A percentile compares a stretch with the other conserved stretches of the same genome.
Conservation (phyloP, 2,329 filamentous ascomycete species). For the Didymella segeticola region DNA sequence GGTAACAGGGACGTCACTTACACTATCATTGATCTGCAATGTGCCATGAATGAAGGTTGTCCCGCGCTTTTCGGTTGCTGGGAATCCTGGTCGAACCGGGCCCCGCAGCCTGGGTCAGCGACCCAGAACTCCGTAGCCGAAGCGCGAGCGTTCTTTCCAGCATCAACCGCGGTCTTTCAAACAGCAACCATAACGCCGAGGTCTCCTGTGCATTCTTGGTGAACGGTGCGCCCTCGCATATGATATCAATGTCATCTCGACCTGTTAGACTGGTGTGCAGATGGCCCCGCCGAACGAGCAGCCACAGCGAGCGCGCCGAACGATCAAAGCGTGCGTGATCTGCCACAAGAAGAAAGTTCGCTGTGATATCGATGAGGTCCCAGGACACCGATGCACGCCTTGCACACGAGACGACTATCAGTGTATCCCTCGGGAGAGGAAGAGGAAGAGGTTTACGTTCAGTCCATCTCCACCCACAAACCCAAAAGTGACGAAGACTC, state of each 20-base stretch:
- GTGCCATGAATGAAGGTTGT: background rate
- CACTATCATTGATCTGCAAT: background rate
- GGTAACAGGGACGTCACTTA: too few relatives aligned
- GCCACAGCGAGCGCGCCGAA: constrained; percentile 33
- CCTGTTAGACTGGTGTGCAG: background rate
- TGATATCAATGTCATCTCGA: constrained; percentile 5
- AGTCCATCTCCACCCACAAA: constrained; percentile 36
- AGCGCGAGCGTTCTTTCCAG: background rate
- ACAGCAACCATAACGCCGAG: background rate
- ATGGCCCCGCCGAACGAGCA: constrained; percentile 26
- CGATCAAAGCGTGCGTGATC: constrained; percentile 50
- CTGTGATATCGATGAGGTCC: constrained; percentile 35
- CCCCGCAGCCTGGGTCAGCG: constrained; percentile 11
- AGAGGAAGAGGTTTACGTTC: constrained; percentile 43
- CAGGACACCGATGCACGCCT: constrained; percentile 49
- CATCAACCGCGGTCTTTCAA: background rate
- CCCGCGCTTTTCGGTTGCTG: background rate
- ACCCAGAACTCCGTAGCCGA: constrained; percentile 1
- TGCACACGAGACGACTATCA: constrained; percentile 45
- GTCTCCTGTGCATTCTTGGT: background rate
- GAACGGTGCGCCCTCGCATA: background rate
- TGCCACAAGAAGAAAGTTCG: constrained; percentile 54
- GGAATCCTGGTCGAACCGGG: constrained; percentile 8
- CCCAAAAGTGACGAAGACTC: constrained; percentile 20
- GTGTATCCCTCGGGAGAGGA: constrained; percentile 41